These are phyloP conservation scores for Cucumis sativus DNA, from an alignment of 306 rosid genomes.

Conservation along the genomic window Cucumber_9930_V3 NC_026660.2:2488501-2489000, in stretches of 20 bases:
- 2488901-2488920: neutral
- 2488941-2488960: conserved; percentile 52
- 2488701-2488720: too few species aligned
- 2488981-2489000: conserved; percentile 32
- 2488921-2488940: conserved; percentile 4
- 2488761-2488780: neutral
- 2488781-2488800: neutral
- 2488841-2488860: neutral
- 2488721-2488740: neutral
- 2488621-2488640: neutral
- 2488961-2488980: conserved; percentile 39
- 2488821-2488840: neutral
- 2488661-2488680: neutral
- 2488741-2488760: neutral
- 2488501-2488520: neutral
- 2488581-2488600: neutral
- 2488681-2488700: neutral
- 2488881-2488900: neutral
- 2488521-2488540: too few species aligned
- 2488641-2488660: neutral
- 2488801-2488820: neutral
- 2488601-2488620: neutral
- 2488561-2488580: neutral
- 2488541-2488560: neutral
- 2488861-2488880: neutral